Evolutionary conservation across 73 alveolate species (phyloP).

Genomic region (Paramecium primaurelia): DNA sequence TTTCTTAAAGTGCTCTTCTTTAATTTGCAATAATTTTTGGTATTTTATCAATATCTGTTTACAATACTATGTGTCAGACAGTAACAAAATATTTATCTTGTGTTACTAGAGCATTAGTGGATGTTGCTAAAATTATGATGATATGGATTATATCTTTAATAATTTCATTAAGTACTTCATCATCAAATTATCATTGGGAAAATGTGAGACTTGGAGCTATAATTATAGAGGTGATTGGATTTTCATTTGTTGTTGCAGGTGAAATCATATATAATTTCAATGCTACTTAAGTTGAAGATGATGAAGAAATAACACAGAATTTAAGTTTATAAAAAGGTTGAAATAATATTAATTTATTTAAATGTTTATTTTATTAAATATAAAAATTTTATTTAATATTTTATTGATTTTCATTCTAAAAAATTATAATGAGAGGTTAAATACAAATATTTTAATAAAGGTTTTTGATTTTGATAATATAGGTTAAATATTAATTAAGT

Average conservation of each 20-base stretch:
- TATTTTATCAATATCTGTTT: neutral
- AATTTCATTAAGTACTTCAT: neutral
- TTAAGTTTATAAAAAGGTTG: neutral
- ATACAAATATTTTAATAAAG: too few species aligned
- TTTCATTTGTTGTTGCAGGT: neutral
- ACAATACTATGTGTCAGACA: neutral
- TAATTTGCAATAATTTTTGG: neutral
- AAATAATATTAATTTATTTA: neutral
- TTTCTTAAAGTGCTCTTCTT: neutral
- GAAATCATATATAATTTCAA: neutral
- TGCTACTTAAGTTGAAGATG: neutral
- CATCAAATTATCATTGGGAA: conserved; percentile 38
- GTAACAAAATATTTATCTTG: neutral
- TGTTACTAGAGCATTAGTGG: conserved; percentile 28
- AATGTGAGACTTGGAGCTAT: neutral
- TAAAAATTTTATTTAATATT: neutral
- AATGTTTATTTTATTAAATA: neutral
- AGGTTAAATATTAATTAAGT: too few species aligned
- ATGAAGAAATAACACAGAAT: neutral
- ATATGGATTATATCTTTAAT: conserved; percentile 10
- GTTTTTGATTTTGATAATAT: too few species aligned
- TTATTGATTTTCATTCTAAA: neutral
- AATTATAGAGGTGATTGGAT: neutral
- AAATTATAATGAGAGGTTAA: neutral
- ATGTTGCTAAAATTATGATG: conserved; percentile 18